Evolutionary conservation across 2,329 filamentous ascomycete species (phyloP).

Genomic region (Penicillium italicum): DNA sequence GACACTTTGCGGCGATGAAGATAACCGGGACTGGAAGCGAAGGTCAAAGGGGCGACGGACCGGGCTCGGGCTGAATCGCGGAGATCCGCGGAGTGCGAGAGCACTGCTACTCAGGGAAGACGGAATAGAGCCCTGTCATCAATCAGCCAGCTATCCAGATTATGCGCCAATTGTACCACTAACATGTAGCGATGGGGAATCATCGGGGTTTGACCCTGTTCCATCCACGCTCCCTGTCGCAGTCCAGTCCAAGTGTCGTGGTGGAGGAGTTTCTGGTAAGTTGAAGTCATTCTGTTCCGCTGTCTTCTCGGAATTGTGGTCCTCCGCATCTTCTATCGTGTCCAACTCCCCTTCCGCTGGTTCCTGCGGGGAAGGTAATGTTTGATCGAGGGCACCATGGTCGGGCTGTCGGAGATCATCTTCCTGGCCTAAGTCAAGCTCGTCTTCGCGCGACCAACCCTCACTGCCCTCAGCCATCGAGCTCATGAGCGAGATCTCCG

Average conservation of each 20-base stretch:
- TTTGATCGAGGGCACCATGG: conserved; percentile 27
- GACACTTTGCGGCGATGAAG: conserved; percentile 57
- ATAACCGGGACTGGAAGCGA: conserved; percentile 84
- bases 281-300: conserved; percentile 12
- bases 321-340: conserved; percentile 24
- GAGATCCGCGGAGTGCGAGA: conserved; percentile 65
- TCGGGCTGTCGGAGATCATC: conserved; percentile 31
- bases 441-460: conserved; percentile 57
- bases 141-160: conserved; percentile 49
- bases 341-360: conserved; percentile 24
- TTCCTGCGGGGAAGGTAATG: conserved; percentile 17
- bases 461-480: conserved; percentile 61
- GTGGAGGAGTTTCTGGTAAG: conserved; percentile 24
- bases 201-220: conserved; percentile 72
- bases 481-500: conserved; percentile 61
- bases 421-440: conserved; percentile 46
- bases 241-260: conserved; percentile 20
- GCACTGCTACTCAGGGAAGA: conserved; percentile 71
- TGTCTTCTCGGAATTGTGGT: conserved; percentile 23
- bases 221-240: conserved; percentile 55
- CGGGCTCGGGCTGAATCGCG: conserved; percentile 69
- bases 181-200: conserved; percentile 80
- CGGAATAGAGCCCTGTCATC: conserved; percentile 49
- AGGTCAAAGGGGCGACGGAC: conserved; percentile 91
- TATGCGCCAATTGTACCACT: conserved; percentile 47